Evolutionary conservation across 441 rosid genomes (phyloP), one percentile per base, ranked within the genome.

Genomic region (Biscutella auriculata): DNA sequence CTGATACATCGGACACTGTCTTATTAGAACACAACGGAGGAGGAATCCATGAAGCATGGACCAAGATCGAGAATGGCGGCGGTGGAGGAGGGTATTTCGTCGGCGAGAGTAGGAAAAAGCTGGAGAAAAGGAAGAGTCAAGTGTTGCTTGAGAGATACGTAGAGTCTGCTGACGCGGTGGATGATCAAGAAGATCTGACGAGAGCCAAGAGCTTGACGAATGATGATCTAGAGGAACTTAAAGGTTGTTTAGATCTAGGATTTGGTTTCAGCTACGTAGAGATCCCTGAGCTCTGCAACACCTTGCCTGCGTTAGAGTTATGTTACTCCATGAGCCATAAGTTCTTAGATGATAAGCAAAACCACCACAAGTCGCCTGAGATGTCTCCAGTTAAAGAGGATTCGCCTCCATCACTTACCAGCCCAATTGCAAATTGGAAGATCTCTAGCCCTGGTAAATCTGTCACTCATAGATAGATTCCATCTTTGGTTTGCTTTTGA

Each of bases 231-330:
- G 94, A 87, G 46, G 95, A 89, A 77, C 76, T 89, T 0, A 89
- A 87, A 66, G 97, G 95, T 27, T 89, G 97, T 56, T 71, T 87
- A 68, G 97, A 89, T 87, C 91, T 89, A 11, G 95, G 97, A 0
- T 89, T 89, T 65, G 95, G 95, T 0, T 89, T 89, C 44, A 84
- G 85, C 63, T 89, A 89, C 57, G 88, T 86, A 6, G 95, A 89
- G 78, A 89, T 89, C 57, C 97, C 97, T 57, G 97, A 86, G 75
- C 93, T 89, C 8, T 89, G 95, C 62, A 87, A 74, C 60, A 89
- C 97, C 16, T 68, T 89, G 72, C 97, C 97, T 30, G 97, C 97
- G 8, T 87, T 89, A 29, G 97, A 89, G 79, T 76, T 89, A 0
- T 89, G 97, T 56, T 89, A 89, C 66, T 86, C 95, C 6, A 82